Conservation (phyloP, 2,329 filamentous ascomycete genomes). For the Cladosporium cucumerinum region DNA sequence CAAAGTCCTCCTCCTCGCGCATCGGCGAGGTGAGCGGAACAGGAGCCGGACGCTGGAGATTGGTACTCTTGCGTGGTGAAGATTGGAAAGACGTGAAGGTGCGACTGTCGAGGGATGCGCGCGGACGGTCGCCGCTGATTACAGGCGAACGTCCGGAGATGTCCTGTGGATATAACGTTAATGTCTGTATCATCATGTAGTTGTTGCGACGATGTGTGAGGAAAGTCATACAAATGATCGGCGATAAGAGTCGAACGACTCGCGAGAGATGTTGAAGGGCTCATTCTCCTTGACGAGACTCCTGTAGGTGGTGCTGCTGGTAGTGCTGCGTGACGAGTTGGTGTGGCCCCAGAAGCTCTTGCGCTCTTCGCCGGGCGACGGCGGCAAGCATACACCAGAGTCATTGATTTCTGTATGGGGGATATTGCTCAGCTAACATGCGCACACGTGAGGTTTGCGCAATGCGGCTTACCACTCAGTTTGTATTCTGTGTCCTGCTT, state of each 20-base stretch:
- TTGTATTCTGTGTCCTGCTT: constrained; percentile 50
- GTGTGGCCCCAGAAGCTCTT: constrained; percentile 69
- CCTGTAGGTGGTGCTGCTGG: constrained; percentile 54
- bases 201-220: background rate
- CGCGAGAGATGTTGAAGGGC: constrained; percentile 89
- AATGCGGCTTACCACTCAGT: constrained; percentile 45
- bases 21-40: constrained; percentile 22
- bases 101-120: constrained; percentile 76
- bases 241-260: constrained; percentile 95
- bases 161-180: constrained; percentile 57
- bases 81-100: constrained; percentile 32
- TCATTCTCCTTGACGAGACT: constrained; percentile 77
- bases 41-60: constrained; percentile 32
- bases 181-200: background rate
- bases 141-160: constrained; percentile 85
- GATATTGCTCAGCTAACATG: constrained; percentile 4
- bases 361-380: constrained; percentile 87
- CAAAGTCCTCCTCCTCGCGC: constrained; percentile 68
- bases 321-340: constrained; percentile 50
- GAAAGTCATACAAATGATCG: constrained; percentile 81
- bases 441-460: constrained; percentile 29
- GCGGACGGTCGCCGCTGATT: constrained; percentile 54
- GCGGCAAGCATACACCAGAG: constrained; percentile 91
- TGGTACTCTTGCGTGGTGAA: constrained; percentile 40
- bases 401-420: constrained; percentile 77